These are phyloP conservation scores for Rutstroemia sp. DNA, from an alignment of 2,329 filamentous ascomycete species.

Conservation along the genomic window DNA sequence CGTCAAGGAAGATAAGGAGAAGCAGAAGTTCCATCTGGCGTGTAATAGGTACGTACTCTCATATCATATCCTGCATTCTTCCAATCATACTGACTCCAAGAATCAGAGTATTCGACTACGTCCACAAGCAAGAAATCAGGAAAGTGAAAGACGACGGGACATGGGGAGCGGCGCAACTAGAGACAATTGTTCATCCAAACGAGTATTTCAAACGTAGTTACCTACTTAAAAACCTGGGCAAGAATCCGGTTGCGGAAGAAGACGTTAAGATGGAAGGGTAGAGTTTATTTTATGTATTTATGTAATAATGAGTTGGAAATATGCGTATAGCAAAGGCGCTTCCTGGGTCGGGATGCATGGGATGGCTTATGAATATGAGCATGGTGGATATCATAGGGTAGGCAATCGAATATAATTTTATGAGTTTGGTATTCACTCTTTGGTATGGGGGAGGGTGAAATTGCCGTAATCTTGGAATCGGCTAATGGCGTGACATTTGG, in stretches of 20 bases:
- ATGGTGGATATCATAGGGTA: too few species aligned
- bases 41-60: conserved; percentile 65
- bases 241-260: conserved; percentile 9
- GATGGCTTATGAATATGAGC: background rate
- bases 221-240: conserved; percentile 68
- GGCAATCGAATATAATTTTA: too few species aligned
- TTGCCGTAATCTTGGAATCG: too few species aligned
- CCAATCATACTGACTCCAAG: background rate
- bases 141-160: conserved; percentile 67
- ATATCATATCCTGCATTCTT: conserved; percentile 4
- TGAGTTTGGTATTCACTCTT: too few species aligned
- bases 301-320: conserved; percentile 1
- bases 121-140: conserved; percentile 72
- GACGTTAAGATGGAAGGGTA: conserved; percentile 7
- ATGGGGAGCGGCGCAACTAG: conserved; percentile 68
- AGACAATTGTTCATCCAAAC: conserved; percentile 96
- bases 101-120: conserved; percentile 72
- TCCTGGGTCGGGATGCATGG: background rate
- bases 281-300: background rate
- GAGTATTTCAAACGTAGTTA: conserved; percentile 97
- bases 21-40: conserved; percentile 85
- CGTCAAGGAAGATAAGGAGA: conserved; percentile 83
- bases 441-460: too few species aligned
- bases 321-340: background rate
- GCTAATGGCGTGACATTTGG: too few species aligned